phyloP scores from a whole-genome alignment of 2,329 filamentous ascomycete genomes.

The Pezicula carpinea region DNA sequence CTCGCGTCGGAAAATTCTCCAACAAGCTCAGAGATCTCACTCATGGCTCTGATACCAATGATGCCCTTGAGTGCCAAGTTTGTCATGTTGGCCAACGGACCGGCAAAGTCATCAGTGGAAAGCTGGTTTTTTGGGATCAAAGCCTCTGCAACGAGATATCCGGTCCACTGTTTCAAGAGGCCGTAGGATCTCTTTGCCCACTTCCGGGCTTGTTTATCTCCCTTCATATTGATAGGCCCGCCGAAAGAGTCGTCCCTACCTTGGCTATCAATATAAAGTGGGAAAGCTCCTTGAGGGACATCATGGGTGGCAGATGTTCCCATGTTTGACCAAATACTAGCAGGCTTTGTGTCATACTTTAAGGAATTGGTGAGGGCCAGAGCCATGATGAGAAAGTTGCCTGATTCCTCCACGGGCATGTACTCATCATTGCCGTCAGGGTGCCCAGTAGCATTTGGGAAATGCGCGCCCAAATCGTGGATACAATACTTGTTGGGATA shows the following conservation, averaged over 20 bases:
- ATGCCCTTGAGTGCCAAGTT: conserved; percentile 75
- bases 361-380: conserved; percentile 73
- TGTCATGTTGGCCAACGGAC: conserved; percentile 63
- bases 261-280: conserved; percentile 38
- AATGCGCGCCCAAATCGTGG: conserved; percentile 70
- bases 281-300: conserved; percentile 20
- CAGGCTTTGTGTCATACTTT: conserved; percentile 52
- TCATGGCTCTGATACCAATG: conserved; percentile 74
- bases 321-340: conserved; percentile 53
- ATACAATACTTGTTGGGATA: conserved; percentile 80
- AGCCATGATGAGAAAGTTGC: conserved; percentile 67
- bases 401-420: conserved; percentile 64
- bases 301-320: conserved; percentile 24
- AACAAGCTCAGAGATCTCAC: conserved; percentile 55
- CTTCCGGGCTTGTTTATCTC: conserved; percentile 51
- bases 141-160: conserved; percentile 60
- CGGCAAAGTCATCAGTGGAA: conserved; percentile 67
- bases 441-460: conserved; percentile 74
- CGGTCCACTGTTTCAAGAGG: conserved; percentile 67
- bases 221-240: conserved; percentile 41
- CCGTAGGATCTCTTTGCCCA: conserved; percentile 59
- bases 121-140: conserved; percentile 63
- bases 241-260: conserved; percentile 60
- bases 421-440: conserved; percentile 58
- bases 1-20: conserved; percentile 51